Conservation (phyloP, 2,329 filamentous ascomycete genomes). For the Paramyrothecium roridum region DNA sequence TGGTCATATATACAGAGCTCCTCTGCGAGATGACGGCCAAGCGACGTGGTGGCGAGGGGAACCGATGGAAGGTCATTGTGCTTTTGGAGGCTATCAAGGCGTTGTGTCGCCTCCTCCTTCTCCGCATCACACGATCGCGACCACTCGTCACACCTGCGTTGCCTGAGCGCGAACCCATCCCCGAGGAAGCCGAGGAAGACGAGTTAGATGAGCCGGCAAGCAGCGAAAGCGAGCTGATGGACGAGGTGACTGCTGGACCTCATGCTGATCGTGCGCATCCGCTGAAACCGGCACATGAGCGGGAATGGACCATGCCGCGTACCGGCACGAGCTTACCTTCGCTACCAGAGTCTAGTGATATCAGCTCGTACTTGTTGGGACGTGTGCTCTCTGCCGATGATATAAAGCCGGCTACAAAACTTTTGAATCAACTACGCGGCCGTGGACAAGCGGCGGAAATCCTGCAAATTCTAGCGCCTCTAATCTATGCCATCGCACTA, state of each 20-base stretch:
- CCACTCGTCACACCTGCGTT: conserved; percentile 80
- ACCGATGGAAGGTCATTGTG: conserved; percentile 84
- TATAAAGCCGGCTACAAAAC: conserved; percentile 84
- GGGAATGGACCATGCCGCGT: conserved; percentile 88
- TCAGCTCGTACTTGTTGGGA: conserved; percentile 81
- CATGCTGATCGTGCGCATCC: conserved; percentile 9
- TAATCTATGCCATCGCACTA: conserved; percentile 81
- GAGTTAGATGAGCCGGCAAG: conserved; percentile 35
- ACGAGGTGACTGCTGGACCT: conserved; percentile 32
- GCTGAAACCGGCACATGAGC: conserved; percentile 37
- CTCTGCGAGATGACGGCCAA: conserved; percentile 98
- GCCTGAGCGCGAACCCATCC: conserved; percentile 79
- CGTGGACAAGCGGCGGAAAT: conserved; percentile 75
- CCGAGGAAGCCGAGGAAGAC: conserved; percentile 51
- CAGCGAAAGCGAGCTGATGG: conserved; percentile 40
- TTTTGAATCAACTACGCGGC: conserved; percentile 81
- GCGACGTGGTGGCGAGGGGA: conserved; percentile 71
- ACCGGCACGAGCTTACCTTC: conserved; percentile 83
- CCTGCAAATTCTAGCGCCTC: conserved; percentile 86
- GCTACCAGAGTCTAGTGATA: conserved; percentile 76
- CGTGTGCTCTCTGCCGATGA: conserved; percentile 94
- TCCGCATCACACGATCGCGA: conserved; percentile 78
- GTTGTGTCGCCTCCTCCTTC: conserved; percentile 72
- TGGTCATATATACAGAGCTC: conserved; percentile 91
- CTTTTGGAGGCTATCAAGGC: conserved; percentile 85